Base-by-base conservation (phyloP, 495 filamentous ascomycete species). In the Mytilinidion resinicola region DNA sequence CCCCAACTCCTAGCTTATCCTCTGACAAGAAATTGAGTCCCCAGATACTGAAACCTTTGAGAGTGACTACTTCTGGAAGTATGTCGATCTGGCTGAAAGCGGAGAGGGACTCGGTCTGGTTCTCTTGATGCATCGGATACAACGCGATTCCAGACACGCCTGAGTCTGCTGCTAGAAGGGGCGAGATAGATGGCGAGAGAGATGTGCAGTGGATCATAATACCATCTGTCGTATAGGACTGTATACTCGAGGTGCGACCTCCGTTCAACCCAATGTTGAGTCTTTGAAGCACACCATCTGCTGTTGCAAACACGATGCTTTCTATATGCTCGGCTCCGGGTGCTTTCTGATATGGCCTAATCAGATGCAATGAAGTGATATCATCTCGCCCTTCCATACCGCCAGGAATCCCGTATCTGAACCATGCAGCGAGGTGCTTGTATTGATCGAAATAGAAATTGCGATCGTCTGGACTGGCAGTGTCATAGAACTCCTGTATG, bases 341-440 rank as follows among this genome's bases (percentile, higher is more conserved):
- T 19, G 51, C 60, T 49, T 51, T 59, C 51, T 79, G 75, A 10
- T 72, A 61, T 4, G 77, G 69, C 12, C 69, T 60, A 25, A 87
- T 61, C 0, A 87, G 60, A 64, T 81, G 79, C 12, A 87, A 25
- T 11, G 77, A 73, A 36, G 79, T 81, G 44, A 87, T 80, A 69
- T 88, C 85, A 61, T 86, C 85, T 52, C 74, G 73, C n/a, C 83
- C 84, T 58, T 79, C 82, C 9, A 67, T 62, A 51, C 76, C 68
- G 4, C 78, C 72, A 30, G 76, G 55, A 42, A 81, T 76, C 57
- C 79, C 76, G 62, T 82, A 84, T 0, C 74, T 69, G 47, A 78
- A 62, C 78, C 80, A 86, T 35, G 67, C 57, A 7, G 37, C 47
- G 35, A 54, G 47, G 46, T 70, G 62, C n/a, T 59, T 35, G 47